Evolutionary conservation across 1,284 basidiomycete genomes (phyloP), one percentile per base, ranked within the genome.

Genomic region (Erythrobasidium hasegawianum): DNA sequence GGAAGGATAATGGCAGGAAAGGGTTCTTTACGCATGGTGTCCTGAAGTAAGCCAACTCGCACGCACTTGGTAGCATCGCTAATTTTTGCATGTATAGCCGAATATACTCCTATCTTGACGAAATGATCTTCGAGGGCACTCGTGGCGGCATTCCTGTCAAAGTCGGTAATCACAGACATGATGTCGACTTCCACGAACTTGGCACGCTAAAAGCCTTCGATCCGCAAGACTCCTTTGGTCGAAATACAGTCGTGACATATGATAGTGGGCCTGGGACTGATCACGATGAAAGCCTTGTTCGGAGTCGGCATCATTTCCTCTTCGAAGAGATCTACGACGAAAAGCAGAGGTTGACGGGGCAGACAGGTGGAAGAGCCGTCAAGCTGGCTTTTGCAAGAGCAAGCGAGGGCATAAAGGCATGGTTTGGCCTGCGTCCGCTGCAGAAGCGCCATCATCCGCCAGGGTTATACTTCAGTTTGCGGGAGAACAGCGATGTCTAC

Each of bases 61-160:
- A n/a, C n/a, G n/a, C n/a, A n/a, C n/a, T n/a, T n/a, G n/a, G n/a
- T 60, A 13, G 2, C 1, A 18, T 20, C 20, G 3, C 14, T 24
- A 2, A 8, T 2, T 1, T 2, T 4, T 39, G 13, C 0, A 3
- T 2, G 20, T 49, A 41, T 54, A 47, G 26, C 13, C 41, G 22
- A 1, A 75, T 88, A 33, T 89, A 89, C 75, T 79, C 88, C 49
- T 82, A 86, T 18, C 78, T 90, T 73, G 87, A 89, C 74, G 85
- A 89, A 68, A 82, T 84, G n/a, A 83, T 83, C 2, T 89, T 86
- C 73, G 81, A 79, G 53, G 80, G 81, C 40, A 82, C 83, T 40
- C 43, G 53, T 7, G 47, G 50, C 13, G 39, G 61, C 8, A 56
- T 72, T 22, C 53, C 71, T 57, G 50, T 71, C 45, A 67, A 70